phyloP scores from a whole-genome alignment of 352 stramenopile genomes.

The Globisporangium paddicum region DNA sequence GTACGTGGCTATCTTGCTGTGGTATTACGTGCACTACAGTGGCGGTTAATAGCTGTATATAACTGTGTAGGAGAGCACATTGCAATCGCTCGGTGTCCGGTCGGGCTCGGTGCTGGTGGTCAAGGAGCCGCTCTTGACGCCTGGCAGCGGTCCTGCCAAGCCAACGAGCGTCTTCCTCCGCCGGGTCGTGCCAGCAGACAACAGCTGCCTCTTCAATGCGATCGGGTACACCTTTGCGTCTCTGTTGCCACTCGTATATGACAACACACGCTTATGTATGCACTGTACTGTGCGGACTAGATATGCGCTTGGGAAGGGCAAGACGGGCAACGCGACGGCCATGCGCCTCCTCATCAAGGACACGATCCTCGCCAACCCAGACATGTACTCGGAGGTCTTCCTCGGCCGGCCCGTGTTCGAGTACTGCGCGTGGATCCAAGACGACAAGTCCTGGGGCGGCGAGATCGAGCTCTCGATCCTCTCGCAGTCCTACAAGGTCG shows the following conservation, averaged over 20 bases:
- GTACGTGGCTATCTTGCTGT: slow-evolving; percentile 25
- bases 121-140: slow-evolving; percentile 41
- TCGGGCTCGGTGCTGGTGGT: slow-evolving; percentile 69
- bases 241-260: background rate
- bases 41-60: background rate
- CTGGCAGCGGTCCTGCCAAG: slow-evolving; percentile 7
- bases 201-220: slow-evolving; percentile 86
- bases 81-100: slow-evolving; percentile 49
- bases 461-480: slow-evolving; percentile 87
- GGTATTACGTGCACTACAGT: background rate
- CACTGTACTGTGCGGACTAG: slow-evolving; percentile 12
- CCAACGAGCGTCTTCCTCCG: slow-evolving; percentile 57
- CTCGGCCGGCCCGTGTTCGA: slow-evolving; percentile 69
- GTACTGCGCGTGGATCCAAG: slow-evolving; percentile 83
- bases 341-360: slow-evolving; percentile 78
- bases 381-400: slow-evolving; percentile 73
- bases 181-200: slow-evolving; percentile 75
- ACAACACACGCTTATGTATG: background rate
- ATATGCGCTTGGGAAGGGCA: slow-evolving; percentile 61
- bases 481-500: slow-evolving; percentile 66
- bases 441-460: slow-evolving; percentile 78
- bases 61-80: slow-evolving; percentile 27
- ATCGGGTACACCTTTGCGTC: slow-evolving; percentile 39
- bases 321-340: slow-evolving; percentile 43
- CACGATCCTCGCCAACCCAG: slow-evolving; percentile 53